A percentile compares a stretch with the other conserved stretches of the same genome.
These are phyloP conservation scores for Allomyces arbusculus DNA, from an alignment of 192 early-diverging fungal genomes.

Conservation along the genomic window DNA sequence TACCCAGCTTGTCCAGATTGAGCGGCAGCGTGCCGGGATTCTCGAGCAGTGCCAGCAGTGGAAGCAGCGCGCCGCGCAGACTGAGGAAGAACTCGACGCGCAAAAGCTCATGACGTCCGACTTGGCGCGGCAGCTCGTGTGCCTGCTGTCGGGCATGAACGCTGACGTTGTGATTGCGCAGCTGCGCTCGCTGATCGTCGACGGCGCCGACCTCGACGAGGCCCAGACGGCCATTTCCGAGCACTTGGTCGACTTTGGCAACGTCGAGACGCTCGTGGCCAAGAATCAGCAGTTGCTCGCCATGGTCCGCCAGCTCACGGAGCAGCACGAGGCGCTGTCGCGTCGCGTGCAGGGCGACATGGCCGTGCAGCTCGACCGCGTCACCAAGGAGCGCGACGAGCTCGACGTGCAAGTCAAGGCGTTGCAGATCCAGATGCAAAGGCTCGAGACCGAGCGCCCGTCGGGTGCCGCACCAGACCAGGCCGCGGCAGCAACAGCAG, in stretches of 20 bases:
- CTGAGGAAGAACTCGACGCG: neutral
- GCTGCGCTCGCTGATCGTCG: neutral
- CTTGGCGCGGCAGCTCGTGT: neutral
- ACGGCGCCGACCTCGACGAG: neutral
- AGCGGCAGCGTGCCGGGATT: neutral
- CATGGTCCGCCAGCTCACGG: too few relatives aligned
- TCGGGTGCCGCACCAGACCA: too few relatives aligned
- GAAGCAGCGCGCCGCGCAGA: neutral
- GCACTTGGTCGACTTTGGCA: neutral
- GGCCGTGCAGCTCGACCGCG: too few relatives aligned
- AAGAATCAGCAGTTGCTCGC: neutral
- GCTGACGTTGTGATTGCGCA: neutral
- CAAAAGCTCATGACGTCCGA: neutral
- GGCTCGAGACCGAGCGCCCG: too few relatives aligned
- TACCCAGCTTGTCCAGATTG: neutral
- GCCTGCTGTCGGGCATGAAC: neutral
- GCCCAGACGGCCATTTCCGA: neutral
- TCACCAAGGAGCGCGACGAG: too few relatives aligned
- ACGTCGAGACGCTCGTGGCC: neutral
- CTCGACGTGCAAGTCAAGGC: too few relatives aligned
- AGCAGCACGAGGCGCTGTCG: too few relatives aligned
- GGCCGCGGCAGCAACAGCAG: too few relatives aligned
- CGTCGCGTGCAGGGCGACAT: too few relatives aligned
- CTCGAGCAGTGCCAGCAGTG: neutral
- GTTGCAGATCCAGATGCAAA: too few relatives aligned